phyloP scores from a whole-genome alignment of 495 filamentous ascomycete genomes.

The Podospora didyma region DNA sequence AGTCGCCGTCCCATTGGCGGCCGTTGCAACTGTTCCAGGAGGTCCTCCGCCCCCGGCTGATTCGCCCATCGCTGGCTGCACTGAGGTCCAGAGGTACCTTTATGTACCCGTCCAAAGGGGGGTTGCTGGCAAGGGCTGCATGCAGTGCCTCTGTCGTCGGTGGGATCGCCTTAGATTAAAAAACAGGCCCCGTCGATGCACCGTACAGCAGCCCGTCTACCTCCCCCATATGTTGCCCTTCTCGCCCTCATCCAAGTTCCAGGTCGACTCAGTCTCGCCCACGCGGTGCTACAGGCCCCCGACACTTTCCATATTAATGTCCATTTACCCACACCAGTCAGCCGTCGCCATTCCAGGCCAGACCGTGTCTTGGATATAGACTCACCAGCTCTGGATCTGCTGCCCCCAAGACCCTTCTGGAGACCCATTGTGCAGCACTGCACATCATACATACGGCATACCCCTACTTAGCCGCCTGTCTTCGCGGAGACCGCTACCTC shows the following conservation, averaged over 20 bases:
- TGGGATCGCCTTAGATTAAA: slow-evolving; percentile 14
- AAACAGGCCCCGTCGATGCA: too few relatives aligned
- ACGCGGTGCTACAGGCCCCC: slow-evolving; percentile 26
- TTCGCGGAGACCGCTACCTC: neutral
- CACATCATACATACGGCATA: slow-evolving; percentile 3
- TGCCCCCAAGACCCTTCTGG: slow-evolving; percentile 22
- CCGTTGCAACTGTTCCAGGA: slow-evolving; percentile 24
- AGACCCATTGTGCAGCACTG: neutral
- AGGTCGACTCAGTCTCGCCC: slow-evolving; percentile 22
- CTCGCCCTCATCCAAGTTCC: slow-evolving; percentile 8
- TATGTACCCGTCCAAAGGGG: slow-evolving; percentile 15
- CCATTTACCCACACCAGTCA: slow-evolving; percentile 46
- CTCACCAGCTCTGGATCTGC: slow-evolving; percentile 29
- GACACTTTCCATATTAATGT: slow-evolving; percentile 41
- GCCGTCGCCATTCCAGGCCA: slow-evolving; percentile 32
- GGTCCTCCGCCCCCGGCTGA: slow-evolving; percentile 18
- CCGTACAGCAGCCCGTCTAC: neutral
- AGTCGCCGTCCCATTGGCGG: slow-evolving; percentile 16
- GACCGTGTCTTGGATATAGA: slow-evolving; percentile 31
- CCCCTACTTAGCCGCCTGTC: slow-evolving; percentile 7
- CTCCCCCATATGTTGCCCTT: slow-evolving; percentile 10
- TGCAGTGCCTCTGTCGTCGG: neutral
- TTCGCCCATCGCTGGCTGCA: slow-evolving; percentile 12
- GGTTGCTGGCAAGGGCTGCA: slow-evolving; percentile 2
- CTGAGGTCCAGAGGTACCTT: slow-evolving; percentile 18